Evolutionary conservation across 1,139 yeast genomes (phyloP), one percentile per base, ranked within the genome.

Genomic region (Magnusiomyces tetraspermus): DNA sequence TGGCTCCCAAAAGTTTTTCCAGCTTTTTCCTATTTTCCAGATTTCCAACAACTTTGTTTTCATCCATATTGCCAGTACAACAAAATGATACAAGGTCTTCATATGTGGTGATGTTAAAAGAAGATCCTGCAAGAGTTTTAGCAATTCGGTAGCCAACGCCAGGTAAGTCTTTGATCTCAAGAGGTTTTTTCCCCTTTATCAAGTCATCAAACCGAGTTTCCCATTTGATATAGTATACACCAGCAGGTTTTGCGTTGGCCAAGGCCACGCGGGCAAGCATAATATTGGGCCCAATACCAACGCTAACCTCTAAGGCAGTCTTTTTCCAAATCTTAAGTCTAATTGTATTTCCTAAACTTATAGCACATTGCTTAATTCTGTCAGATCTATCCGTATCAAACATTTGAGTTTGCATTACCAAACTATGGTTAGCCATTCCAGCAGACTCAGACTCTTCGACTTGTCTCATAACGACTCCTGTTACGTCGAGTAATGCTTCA

Each of bases 251-350:
- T 0, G 96, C 96, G 48, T 69, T 71, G 50, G 77, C 71, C 21
- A 87, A 70, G 0, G 96, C 83, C n/a, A 92, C 67, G 61, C 87
- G 85, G 0, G 97, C 95, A 28, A 86, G 68, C 2, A 90, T 68
- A 1, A 89, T 83, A 60, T 88, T 88, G 8, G 73, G 62, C 0
- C 89, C 83, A 5, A 78, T 77, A 0, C 97, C 97, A 30, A 89
- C 74, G 66, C 96, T 87, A 0, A 86, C 28, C 0, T 82, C 66
- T 58, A 96, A 85, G 0, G 71, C 67, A 0, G 96, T 84, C 1
- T 66, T 56, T 1, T 60, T 58, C 31, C 64, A 71, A 0, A 90
- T 71, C 13, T 68, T 70, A 0, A 58, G 48, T 47, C 90, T 71
- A 8, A 89, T 69, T 13, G 64, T 60, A 3, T 58, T 53, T 31